A percentile compares a stretch with the other conserved stretches of the same genome.
Conservation (phyloP, 2,329 filamentous ascomycete species). For the Aaosphaeria arxii region DNA sequence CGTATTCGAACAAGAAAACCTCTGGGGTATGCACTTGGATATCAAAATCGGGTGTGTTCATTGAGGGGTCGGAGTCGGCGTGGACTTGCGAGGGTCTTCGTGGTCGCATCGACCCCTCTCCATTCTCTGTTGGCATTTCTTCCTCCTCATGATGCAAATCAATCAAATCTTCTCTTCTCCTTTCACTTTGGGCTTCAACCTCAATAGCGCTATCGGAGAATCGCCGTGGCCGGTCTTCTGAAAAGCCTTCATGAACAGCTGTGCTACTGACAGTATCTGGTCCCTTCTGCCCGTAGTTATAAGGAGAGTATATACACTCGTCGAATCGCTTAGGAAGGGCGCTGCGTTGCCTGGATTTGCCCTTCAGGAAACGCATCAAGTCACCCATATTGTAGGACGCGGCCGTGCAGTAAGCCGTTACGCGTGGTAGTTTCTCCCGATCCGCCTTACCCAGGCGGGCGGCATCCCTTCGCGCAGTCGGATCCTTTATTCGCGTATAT, state of each 20-base stretch:
- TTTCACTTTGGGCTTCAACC: conserved; percentile 57
- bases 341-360: conserved; percentile 71
- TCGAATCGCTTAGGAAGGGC: conserved; percentile 90
- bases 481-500: conserved; percentile 96
- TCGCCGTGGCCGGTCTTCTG: conserved; percentile 54
- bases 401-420: conserved; percentile 95
- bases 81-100: conserved; percentile 21
- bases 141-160: conserved; percentile 52
- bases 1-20: conserved; percentile 95
- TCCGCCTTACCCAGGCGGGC: conserved; percentile 92
- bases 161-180: conserved; percentile 60
- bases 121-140: conserved; percentile 20
- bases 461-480: conserved; percentile 86
- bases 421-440: conserved; percentile 77
- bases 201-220: conserved; percentile 73
- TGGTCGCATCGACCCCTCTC: conserved; percentile 20
- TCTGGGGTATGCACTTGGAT: conserved; percentile 88
- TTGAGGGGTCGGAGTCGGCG: conserved; percentile 28
- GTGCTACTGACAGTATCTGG: conserved; percentile 34
- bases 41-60: conserved; percentile 69
- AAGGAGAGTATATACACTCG: conserved; percentile 96
- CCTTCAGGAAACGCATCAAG: conserved; percentile 87
- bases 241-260: conserved; percentile 23
- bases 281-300: conserved; percentile 64
- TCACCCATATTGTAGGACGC: conserved; percentile 88